Evolutionary conservation across 2,329 filamentous ascomycete species (phyloP).

Genomic region (Alternaria tenuissima): DNA sequence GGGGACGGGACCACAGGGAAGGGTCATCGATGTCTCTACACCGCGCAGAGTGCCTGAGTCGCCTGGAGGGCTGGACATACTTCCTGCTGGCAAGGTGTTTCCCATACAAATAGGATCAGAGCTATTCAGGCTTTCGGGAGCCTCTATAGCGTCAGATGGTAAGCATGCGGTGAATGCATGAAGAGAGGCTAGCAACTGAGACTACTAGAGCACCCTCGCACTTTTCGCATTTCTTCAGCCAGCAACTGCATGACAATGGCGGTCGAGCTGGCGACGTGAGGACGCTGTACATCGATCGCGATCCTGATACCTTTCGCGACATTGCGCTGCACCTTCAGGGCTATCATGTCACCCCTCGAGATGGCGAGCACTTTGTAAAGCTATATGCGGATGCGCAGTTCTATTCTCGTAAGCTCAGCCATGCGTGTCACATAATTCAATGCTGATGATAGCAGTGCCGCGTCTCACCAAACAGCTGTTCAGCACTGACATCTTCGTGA

Average conservation of each 20-base stretch:
- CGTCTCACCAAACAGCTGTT: constrained; percentile 90
- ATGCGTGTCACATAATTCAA: constrained; percentile 4
- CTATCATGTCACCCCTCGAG: constrained; percentile 83
- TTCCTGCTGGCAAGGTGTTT: constrained; percentile 76
- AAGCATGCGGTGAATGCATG: constrained; percentile 43
- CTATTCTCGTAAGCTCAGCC: constrained; percentile 73
- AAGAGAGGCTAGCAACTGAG: constrained; percentile 52
- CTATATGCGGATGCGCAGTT: constrained; percentile 96
- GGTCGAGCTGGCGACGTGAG: constrained; percentile 68
- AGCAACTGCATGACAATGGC: constrained; percentile 74
- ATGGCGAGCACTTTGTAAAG: constrained; percentile 88
- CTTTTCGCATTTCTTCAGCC: constrained; percentile 92
- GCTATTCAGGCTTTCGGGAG: constrained; percentile 73
- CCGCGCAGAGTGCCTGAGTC: constrained; percentile 42
- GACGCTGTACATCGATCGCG: constrained; percentile 93
- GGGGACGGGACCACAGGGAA: constrained; percentile 45
- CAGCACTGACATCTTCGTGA: constrained; percentile 89
- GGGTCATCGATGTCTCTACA: constrained; percentile 45
- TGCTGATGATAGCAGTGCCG: constrained; percentile 67
- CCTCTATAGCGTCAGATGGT: constrained; percentile 77
- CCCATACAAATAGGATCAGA: constrained; percentile 75
- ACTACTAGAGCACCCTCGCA: constrained; percentile 84
- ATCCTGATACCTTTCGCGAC: constrained; percentile 86
- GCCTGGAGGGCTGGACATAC: constrained; percentile 50
- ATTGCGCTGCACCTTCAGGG: constrained; percentile 90